phyloP scores from a whole-genome alignment of 2,329 filamentous ascomycete genomes.

The Balansia obtecta region DNA sequence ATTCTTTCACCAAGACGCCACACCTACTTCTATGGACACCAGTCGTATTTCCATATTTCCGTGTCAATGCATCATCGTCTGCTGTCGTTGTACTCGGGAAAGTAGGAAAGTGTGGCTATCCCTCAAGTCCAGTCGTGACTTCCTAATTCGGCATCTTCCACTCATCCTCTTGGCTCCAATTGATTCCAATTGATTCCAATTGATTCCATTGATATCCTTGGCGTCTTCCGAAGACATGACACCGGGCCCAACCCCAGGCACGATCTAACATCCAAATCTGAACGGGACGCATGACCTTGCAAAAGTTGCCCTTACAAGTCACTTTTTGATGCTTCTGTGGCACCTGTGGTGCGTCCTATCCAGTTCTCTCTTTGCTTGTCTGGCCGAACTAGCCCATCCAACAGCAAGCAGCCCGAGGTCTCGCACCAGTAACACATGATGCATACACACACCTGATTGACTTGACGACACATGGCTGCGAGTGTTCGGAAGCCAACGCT shows the following conservation, averaged over 20 bases:
- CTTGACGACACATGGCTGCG: too few relatives aligned
- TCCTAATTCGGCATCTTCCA: not conserved
- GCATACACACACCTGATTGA: too few relatives aligned
- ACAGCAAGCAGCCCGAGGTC: not conserved
- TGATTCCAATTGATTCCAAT: not conserved
- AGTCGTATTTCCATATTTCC: too few relatives aligned
- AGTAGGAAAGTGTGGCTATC: not conserved
- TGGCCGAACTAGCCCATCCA: not conserved
- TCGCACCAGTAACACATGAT: not conserved
- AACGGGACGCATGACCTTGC: too few relatives aligned
- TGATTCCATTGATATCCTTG: not conserved
- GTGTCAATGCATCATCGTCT: too few relatives aligned
- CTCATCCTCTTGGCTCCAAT: not conserved
- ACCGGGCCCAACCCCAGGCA: too few relatives aligned
- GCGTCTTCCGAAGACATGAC: not conserved
- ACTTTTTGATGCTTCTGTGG: not conserved
- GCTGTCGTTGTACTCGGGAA: too few relatives aligned
- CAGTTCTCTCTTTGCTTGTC: not conserved
- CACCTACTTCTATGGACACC: too few relatives aligned
- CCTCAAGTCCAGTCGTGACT: not conserved
- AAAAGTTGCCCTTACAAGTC: too few relatives aligned
- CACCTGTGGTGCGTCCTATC: not conserved
- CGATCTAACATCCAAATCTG: too few relatives aligned
- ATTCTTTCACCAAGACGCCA: too few relatives aligned
- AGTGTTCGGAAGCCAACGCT: too few relatives aligned